Conservation (phyloP, 176 grass and related monocot species). For the Triticum monococcum region DNA sequence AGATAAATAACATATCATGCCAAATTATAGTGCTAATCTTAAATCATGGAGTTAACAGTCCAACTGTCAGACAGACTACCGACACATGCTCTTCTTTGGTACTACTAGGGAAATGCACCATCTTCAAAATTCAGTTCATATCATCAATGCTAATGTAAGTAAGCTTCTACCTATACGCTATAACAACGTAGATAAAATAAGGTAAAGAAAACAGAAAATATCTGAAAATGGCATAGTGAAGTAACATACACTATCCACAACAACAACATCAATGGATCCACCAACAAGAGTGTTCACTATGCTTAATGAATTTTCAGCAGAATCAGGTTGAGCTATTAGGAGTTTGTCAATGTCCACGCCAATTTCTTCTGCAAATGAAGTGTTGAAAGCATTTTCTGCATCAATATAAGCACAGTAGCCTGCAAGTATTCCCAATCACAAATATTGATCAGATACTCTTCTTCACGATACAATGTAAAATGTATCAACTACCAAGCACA, state of each 20-base stretch:
- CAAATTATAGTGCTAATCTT: neutral
- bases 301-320: constrained; percentile 91
- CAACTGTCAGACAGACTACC: neutral
- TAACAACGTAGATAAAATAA: neutral
- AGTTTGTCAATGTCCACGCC: constrained; percentile 83
- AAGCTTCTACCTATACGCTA: neutral
- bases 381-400: constrained; percentile 82
- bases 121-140: constrained; percentile 8
- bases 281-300: constrained; percentile 93
- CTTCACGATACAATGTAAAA: constrained; percentile 9
- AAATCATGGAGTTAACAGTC: neutral
- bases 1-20: constrained; percentile 14
- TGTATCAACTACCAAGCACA: neutral
- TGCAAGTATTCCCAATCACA: constrained; percentile 44
- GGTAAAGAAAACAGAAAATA: constrained; percentile 12
- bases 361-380: constrained; percentile 71
- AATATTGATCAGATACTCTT: constrained; percentile 20
- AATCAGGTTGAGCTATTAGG: constrained; percentile 68
- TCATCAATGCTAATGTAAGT: neutral
- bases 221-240: constrained; percentile 4
- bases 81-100: neutral
- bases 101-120: neutral
- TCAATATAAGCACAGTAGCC: constrained; percentile 94
- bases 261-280: constrained; percentile 83
- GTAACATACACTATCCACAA: constrained; percentile 86